Evolutionary conservation across 2,329 filamentous ascomycete species (phyloP).

Genomic region (Penicillium sp.): DNA sequence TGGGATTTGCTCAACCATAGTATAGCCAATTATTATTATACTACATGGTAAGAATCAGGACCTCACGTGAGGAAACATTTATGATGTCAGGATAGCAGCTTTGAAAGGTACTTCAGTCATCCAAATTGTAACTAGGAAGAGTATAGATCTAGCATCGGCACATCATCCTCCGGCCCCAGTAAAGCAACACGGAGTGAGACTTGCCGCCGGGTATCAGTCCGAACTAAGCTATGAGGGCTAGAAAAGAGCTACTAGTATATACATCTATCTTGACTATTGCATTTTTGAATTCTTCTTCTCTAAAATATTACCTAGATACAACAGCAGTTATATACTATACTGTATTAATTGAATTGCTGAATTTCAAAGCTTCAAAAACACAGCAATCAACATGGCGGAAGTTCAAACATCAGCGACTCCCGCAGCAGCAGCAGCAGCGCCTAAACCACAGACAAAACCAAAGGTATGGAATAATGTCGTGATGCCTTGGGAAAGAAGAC

Average conservation of each 20-base stretch:
- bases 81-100: too few relatives aligned
- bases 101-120: too few relatives aligned
- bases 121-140: background rate
- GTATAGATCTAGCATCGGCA: background rate
- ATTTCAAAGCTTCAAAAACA: background rate
- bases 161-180: background rate
- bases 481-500: background rate
- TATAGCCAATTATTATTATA: too few relatives aligned
- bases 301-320: too few relatives aligned
- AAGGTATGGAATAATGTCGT: background rate
- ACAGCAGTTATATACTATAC: too few relatives aligned
- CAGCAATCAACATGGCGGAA: slow-evolving; percentile 7
- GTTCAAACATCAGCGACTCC: background rate
- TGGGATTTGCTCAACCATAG: too few relatives aligned
- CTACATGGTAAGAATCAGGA: too few relatives aligned
- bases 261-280: background rate
- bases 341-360: too few relatives aligned
- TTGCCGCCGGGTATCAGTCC: slow-evolving; percentile 2
- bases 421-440: background rate
- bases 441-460: background rate
- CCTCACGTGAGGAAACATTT: too few relatives aligned
- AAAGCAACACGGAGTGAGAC: slow-evolving; percentile 1
- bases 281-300: background rate
- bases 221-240: background rate
- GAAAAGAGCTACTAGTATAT: background rate